These are phyloP conservation scores for Corymbia maculata DNA, from an alignment of 345 rosid genomes.

Conservation along the genomic window DNA sequence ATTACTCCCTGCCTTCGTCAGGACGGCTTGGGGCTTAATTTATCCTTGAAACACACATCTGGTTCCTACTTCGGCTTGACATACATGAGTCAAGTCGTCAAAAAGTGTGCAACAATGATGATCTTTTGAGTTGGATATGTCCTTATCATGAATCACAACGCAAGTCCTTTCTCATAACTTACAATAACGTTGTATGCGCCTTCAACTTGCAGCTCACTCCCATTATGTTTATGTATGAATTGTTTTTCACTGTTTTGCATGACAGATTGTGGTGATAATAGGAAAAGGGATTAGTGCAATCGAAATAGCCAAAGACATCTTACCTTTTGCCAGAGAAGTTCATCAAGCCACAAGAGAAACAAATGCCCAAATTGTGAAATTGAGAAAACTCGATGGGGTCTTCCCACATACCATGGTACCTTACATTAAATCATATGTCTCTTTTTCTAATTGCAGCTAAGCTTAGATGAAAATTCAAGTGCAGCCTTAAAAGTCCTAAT, in stretches of 20 bases:
- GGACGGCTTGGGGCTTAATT: not conserved
- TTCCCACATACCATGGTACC: not conserved
- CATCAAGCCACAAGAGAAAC: not conserved
- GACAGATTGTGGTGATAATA: not conserved
- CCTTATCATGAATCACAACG: not conserved
- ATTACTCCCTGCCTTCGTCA: not conserved
- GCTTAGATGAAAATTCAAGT: not conserved
- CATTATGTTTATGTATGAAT: not conserved
- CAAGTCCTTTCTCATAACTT: not conserved
- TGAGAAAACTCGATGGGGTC: not conserved
- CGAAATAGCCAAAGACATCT: not conserved
- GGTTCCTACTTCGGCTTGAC: not conserved
- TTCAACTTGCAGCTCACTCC: not conserved
- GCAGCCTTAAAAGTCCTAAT: not conserved
- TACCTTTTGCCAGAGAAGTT: not conserved
- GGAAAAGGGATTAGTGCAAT: not conserved
- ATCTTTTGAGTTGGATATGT: not conserved
- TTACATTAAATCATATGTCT: not conserved
- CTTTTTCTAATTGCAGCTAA: not conserved
- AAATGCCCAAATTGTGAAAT: not conserved
- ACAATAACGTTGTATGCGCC: not conserved
- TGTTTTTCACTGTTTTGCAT: not conserved
- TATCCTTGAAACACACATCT: not conserved
- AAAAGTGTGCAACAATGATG: not conserved
- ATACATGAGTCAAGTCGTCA: not conserved